Percentiles rank a stretch among this genome's conserved stretches.
These are phyloP conservation scores for Blastomyces silverae DNA, from an alignment of 2,329 filamentous ascomycete genomes.

Conservation along the genomic window DNA sequence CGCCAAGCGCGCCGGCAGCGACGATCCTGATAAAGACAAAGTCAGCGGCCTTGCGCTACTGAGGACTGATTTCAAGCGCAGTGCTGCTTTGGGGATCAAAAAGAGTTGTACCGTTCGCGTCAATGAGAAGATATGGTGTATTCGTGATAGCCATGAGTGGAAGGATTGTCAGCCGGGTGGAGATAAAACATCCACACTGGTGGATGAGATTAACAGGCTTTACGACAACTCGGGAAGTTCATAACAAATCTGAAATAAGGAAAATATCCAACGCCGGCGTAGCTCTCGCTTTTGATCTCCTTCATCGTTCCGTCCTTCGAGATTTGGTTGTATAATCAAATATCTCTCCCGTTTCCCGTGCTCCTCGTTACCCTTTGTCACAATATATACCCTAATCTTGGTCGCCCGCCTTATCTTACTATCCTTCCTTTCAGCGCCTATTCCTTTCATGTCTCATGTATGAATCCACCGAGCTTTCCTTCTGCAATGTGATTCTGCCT, in stretches of 20 bases:
- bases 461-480: too few relatives aligned
- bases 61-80: slow-evolving; percentile 46
- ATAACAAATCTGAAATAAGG: too few relatives aligned
- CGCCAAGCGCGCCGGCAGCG: slow-evolving; percentile 44
- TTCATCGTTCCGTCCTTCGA: not conserved
- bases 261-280: not conserved
- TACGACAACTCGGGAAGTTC: slow-evolving; percentile 40
- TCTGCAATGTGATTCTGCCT: too few relatives aligned
- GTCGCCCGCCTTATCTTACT: too few relatives aligned
- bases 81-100: slow-evolving; percentile 55
- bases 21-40: slow-evolving; percentile 53
- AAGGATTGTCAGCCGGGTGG: slow-evolving; percentile 63
- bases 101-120: slow-evolving; percentile 75
- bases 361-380: not conserved
- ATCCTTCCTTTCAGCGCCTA: not conserved
- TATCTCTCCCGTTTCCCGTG: not conserved
- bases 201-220: slow-evolving; percentile 68
- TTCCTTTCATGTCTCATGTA: not conserved
- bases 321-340: not conserved
- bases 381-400: not conserved
- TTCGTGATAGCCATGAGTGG: slow-evolving; percentile 74
- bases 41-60: slow-evolving; percentile 43
- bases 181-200: slow-evolving; percentile 53
- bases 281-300: not conserved
- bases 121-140: slow-evolving; percentile 72